phyloP scores from a whole-genome alignment of 345 rosid species.

The Aurinia saxatilis region DNA sequence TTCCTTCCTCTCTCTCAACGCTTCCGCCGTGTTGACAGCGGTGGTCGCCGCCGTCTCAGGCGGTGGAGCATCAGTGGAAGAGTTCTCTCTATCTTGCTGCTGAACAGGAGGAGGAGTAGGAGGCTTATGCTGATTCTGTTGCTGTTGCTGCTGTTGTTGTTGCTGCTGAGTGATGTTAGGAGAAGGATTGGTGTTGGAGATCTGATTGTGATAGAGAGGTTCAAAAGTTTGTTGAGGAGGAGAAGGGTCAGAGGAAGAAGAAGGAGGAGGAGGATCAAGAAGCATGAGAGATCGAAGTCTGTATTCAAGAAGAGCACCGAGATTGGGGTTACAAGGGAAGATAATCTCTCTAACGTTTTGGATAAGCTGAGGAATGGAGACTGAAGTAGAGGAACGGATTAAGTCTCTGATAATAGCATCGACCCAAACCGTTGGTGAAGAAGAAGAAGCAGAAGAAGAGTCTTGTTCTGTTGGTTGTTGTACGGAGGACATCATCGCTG shows the following conservation, averaged over 20 bases:
- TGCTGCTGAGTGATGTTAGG: slow-evolving; percentile 14
- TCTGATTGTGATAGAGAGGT: slow-evolving; percentile 11
- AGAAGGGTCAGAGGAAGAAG: slow-evolving; percentile 29
- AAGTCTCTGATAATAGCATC: slow-evolving; percentile 87
- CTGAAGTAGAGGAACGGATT: slow-evolving; percentile 57
- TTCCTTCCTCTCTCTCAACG: slow-evolving; percentile 55
- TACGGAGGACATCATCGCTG: slow-evolving; percentile 12
- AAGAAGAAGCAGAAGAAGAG: slow-evolving; percentile 54
- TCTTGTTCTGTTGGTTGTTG: slow-evolving; percentile 48
- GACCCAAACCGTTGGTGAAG: slow-evolving; percentile 53
- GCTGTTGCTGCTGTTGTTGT: slow-evolving; percentile 17
- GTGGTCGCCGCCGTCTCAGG: slow-evolving; percentile 36
- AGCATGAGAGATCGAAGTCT: slow-evolving; percentile 61
- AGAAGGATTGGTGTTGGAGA: slow-evolving; percentile 16
- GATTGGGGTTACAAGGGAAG: slow-evolving; percentile 89
- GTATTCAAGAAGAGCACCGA: slow-evolving; percentile 76
- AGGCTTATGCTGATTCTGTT: slow-evolving; percentile 10
- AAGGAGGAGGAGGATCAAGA: slow-evolving; percentile 41
- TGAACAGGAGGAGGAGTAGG: slow-evolving; percentile 16
- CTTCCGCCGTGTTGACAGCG: slow-evolving; percentile 22
- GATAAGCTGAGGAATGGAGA: slow-evolving; percentile 93
- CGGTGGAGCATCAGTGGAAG: slow-evolving; percentile 33
- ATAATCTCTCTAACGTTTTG: slow-evolving; percentile 94
- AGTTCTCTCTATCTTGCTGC: slow-evolving; percentile 34
- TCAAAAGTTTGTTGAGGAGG: slow-evolving; percentile 21